These are phyloP conservation scores for Kwoniella shandongensis DNA, from an alignment of 768 basidiomycete genomes.

Conservation along the genomic window DNA sequence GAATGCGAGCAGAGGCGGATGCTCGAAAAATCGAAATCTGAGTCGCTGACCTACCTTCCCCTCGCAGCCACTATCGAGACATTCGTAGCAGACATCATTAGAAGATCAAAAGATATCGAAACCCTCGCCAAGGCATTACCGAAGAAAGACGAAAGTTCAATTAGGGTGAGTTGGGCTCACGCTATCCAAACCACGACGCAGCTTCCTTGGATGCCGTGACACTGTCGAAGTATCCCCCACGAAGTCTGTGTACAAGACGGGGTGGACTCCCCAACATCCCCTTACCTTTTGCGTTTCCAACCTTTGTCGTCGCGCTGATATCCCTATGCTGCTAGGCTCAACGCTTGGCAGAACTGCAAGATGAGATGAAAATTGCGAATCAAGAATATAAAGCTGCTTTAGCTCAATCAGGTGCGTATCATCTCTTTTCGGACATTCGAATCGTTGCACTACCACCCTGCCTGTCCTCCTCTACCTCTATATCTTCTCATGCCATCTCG, in stretches of 20 bases:
- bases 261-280: too few relatives aligned
- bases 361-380: conserved; percentile 38
- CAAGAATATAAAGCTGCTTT: conserved; percentile 40
- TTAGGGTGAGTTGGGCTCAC: conserved; percentile 31
- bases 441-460: too few relatives aligned
- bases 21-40: too few relatives aligned
- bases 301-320: too few relatives aligned
- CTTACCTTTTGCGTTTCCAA: too few relatives aligned
- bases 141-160: conserved; percentile 33
- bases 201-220: not conserved
- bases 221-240: not conserved
- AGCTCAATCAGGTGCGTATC: conserved; percentile 33
- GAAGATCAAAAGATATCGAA: conserved; percentile 43
- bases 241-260: too few relatives aligned
- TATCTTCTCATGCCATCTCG: not conserved
- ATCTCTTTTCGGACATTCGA: too few relatives aligned
- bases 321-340: too few relatives aligned
- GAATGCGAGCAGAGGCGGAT: too few relatives aligned
- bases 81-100: conserved; percentile 41
- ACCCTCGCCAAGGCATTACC: conserved; percentile 38
- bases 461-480: not conserved
- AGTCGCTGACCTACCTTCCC: too few relatives aligned
- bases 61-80: conserved; percentile 35
- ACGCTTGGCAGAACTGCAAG: conserved; percentile 36
- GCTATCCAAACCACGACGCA: too few relatives aligned